phyloP scores from a whole-genome alignment of 2,329 filamentous ascomycete genomes.

The Salinomyces thailandicus region DNA sequence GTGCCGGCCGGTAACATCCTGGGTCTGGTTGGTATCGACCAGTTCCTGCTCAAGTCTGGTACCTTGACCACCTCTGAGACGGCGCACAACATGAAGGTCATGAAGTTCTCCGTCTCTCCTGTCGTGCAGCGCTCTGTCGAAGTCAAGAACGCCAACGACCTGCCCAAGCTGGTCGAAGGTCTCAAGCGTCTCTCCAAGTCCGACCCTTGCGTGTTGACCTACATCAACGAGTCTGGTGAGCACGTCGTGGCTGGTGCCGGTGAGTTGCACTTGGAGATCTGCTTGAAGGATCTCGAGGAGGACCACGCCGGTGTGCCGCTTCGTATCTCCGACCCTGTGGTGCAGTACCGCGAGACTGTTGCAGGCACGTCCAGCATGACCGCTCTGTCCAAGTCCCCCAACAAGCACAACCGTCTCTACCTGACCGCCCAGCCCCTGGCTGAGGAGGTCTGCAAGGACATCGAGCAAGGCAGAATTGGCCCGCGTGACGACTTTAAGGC shows the following conservation, averaged over 20 bases:
- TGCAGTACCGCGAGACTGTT: slow-evolving; percentile 97
- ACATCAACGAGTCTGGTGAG: slow-evolving; percentile 86
- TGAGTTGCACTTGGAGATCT: slow-evolving; percentile 99
- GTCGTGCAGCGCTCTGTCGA: slow-evolving; percentile 98
- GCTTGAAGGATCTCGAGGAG: slow-evolving; percentile 98
- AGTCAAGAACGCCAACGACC: slow-evolving; percentile 99
- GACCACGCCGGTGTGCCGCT: slow-evolving; percentile 98
- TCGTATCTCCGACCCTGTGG: slow-evolving; percentile 94
- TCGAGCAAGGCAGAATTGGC: slow-evolving; percentile 82
- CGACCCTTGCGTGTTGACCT: slow-evolving; percentile 92
- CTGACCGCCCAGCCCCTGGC: slow-evolving; percentile 81
- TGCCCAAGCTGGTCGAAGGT: slow-evolving; percentile 99
- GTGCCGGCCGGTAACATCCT: slow-evolving; percentile 99
- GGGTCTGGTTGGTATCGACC: slow-evolving; percentile 97
- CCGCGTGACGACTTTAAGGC: slow-evolving; percentile 98
- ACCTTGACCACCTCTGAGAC: slow-evolving; percentile 95
- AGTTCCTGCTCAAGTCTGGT: slow-evolving; percentile 99
- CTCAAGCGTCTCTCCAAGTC: slow-evolving; percentile 99
- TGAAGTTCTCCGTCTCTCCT: slow-evolving; percentile 99
- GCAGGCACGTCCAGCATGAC: slow-evolving; percentile 76
- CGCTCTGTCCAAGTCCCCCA: slow-evolving; percentile 97
- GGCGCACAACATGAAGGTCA: slow-evolving; percentile 99
- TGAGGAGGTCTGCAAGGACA: slow-evolving; percentile 84
- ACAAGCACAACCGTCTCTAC: slow-evolving; percentile 99
- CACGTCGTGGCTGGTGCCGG: slow-evolving; percentile 98